Evolutionary conservation across 306 rosid species (phyloP).

Genomic region (Ceratonia siliqua): DNA sequence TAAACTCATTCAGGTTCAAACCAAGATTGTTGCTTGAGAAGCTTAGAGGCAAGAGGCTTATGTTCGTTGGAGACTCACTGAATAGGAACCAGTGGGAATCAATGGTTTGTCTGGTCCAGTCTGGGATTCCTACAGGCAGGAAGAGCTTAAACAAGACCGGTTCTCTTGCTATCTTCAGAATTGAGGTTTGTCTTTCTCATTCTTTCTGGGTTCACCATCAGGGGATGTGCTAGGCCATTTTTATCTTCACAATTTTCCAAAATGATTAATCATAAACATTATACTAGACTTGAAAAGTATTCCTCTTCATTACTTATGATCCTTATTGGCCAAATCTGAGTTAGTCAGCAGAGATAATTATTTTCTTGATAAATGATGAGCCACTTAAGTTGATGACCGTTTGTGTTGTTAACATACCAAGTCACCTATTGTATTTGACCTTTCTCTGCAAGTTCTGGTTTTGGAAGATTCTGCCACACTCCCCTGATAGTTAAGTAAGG

Average conservation of each 20-base stretch:
- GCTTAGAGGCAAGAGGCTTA: constrained; percentile 87
- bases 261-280: constrained; percentile 9
- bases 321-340: neutral
- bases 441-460: constrained; percentile 13
- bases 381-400: constrained; percentile 21
- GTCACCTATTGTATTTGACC: constrained; percentile 22
- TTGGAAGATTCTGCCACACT: constrained; percentile 6
- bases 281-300: constrained; percentile 5
- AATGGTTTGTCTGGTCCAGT: constrained; percentile 91
- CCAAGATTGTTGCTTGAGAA: constrained; percentile 85
- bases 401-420: constrained; percentile 19
- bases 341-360: neutral
- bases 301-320: neutral
- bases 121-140: constrained; percentile 61
- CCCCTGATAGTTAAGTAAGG: constrained; percentile 34
- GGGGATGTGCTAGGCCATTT: neutral
- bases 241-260: constrained; percentile 3
- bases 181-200: constrained; percentile 53
- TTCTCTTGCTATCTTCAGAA: constrained; percentile 76
- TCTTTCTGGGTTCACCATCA: neutral
- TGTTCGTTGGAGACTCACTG: constrained; percentile 98
- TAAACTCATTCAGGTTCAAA: constrained; percentile 58
- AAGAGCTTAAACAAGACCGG: constrained; percentile 85
- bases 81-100: constrained; percentile 99
- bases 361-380: constrained; percentile 24